Percentiles rank a stretch among this genome's conserved stretches.
phyloP scores from a whole-genome alignment of 495 filamentous ascomycete genomes.

The Annulohypoxylon stygium region DNA sequence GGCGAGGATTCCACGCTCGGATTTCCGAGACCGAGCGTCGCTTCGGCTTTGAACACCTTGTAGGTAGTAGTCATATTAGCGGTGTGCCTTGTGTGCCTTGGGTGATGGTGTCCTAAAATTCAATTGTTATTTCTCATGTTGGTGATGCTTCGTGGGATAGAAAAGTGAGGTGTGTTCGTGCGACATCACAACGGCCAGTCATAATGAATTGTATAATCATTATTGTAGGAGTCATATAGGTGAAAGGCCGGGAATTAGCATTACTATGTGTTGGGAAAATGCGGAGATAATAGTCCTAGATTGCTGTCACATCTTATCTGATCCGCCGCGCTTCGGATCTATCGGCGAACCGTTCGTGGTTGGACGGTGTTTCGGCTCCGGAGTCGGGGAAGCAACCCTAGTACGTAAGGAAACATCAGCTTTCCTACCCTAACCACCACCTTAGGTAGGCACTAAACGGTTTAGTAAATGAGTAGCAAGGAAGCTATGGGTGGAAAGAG shows the following conservation, averaged over 20 bases:
- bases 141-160: not conserved
- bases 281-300: constrained; percentile 1
- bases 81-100: not conserved
- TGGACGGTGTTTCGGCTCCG: constrained; percentile 13
- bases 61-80: constrained; percentile 1
- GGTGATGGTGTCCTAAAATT: not conserved
- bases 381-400: not conserved
- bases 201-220: not conserved
- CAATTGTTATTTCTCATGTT: not conserved
- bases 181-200: not conserved
- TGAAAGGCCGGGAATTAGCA: not conserved
- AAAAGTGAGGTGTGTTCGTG: not conserved
- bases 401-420: too few species aligned
- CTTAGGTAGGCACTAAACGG: not conserved
- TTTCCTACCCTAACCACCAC: not conserved
- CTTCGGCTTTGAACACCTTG: not conserved
- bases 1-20: constrained; percentile 2
- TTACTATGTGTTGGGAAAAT: not conserved
- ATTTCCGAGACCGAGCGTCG: not conserved
- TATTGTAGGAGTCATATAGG: not conserved
- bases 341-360: not conserved
- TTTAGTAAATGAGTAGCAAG: not conserved
- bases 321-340: constrained; percentile 17
- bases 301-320: constrained; percentile 5
- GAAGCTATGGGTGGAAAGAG: not conserved